Percentiles rank a stretch among this genome's conserved stretches.
Evolutionary conservation across 176 grass and related monocot species (phyloP).

Genomic region (Carex myosuroides): DNA sequence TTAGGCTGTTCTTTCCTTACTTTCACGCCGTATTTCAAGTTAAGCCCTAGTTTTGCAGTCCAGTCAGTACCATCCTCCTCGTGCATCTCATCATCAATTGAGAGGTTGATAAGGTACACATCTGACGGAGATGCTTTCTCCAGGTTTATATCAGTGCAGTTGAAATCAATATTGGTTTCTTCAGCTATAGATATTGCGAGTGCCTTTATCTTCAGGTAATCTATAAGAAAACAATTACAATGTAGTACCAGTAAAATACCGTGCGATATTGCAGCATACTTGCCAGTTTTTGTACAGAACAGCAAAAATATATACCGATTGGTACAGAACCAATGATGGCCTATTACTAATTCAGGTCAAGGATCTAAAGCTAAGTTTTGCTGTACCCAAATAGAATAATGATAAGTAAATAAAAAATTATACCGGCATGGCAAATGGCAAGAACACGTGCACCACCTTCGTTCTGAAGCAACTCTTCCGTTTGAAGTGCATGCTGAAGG

Average conservation of each 20-base stretch:
- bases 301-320: not conserved
- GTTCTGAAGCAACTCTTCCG: conserved; percentile 56
- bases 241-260: not conserved
- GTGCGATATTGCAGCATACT: not conserved
- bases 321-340: not conserved
- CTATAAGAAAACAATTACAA: conserved; percentile 34
- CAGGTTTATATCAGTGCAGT: conserved; percentile 64
- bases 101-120: conserved; percentile 74
- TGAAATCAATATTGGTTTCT: conserved; percentile 64
- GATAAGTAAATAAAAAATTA: conserved; percentile 4
- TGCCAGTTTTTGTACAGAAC: not conserved
- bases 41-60: conserved; percentile 81
- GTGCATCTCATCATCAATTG: conserved; percentile 88
- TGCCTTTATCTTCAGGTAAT: conserved; percentile 90
- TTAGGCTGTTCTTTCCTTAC: conserved; percentile 69
- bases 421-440: conserved; percentile 92
- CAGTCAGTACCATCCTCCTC: conserved; percentile 82
- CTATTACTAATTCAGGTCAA: not conserved
- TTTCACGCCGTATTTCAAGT: conserved; percentile 80
- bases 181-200: conserved; percentile 95
- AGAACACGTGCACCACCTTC: conserved; percentile 68
- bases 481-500: conserved; percentile 95
- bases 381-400: conserved; percentile 17
- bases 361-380: not conserved
- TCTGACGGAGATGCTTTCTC: conserved; percentile 64